phyloP scores from a whole-genome alignment of 2,329 filamentous ascomycete genomes.

The Colletotrichum sp. region DNA sequence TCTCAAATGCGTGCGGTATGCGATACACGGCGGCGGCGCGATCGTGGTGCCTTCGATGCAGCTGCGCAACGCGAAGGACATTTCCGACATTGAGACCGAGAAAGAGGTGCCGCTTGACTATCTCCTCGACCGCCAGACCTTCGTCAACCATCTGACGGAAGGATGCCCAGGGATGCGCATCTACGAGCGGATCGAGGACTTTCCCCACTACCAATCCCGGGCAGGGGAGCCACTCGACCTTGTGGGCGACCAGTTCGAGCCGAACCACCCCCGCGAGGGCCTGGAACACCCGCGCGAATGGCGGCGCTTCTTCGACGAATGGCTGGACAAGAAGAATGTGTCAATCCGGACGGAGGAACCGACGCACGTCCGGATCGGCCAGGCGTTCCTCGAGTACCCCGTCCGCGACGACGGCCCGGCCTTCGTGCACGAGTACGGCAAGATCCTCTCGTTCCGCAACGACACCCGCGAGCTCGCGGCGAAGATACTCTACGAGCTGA shows the following conservation, averaged over 20 bases:
- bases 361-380: constrained; percentile 32
- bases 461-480: constrained; percentile 34
- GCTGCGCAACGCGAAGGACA: constrained; percentile 34
- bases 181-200: constrained; percentile 31
- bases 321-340: constrained; percentile 28
- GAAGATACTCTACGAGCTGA: constrained; percentile 28
- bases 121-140: constrained; percentile 30
- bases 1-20: constrained; percentile 44
- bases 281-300: constrained; percentile 28
- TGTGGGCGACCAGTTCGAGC: constrained; percentile 35
- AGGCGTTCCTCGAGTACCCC: constrained; percentile 42
- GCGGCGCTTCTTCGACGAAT: constrained; percentile 31
- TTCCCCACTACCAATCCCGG: constrained; percentile 28
- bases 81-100: constrained; percentile 33
- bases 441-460: constrained; percentile 35
- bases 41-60: constrained; percentile 41
- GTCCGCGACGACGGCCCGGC: constrained; percentile 36
- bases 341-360: constrained; percentile 10
- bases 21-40: constrained; percentile 40
- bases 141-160: constrained; percentile 26
- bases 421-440: constrained; percentile 37
- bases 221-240: constrained; percentile 23
- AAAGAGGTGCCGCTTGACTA: constrained; percentile 32
- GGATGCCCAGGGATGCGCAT: constrained; percentile 32
- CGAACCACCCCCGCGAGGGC: constrained; percentile 28